Base-by-base conservation (phyloP, 768 basidiomycete genomes). In the Russula emetica region DNA sequence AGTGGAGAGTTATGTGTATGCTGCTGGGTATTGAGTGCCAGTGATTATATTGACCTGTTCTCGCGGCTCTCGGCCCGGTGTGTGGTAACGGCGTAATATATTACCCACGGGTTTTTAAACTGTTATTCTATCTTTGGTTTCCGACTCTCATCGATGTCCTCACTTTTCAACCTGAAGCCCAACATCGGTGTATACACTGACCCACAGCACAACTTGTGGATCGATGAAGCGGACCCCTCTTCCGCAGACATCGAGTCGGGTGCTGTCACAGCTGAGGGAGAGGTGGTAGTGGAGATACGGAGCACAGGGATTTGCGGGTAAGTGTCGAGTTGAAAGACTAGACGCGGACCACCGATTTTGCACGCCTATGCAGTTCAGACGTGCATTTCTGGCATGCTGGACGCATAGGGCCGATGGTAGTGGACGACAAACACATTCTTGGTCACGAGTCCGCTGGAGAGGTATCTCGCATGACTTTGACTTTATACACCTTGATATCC, bases 301-400 rank as follows among this genome's bases (percentile, higher is more conserved):
- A 83, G 86, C 10, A 87, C 85, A 16, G 86, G 86, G 1, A 87
- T 87, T 45, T 87, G 86, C 69, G 86, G 86, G 85, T 83, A 68
- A 58, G 82, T 73, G 11, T 50, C 44, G 55, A 50, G 30, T 47
- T 24, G 18, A 28, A 26, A 18, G 26, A 32, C 18, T 13, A 5
- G 20, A 22, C 5, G 2, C 0, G 0, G 24, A 5, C 1, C 36
- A 51, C 30, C n/a, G n/a, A 57, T 42, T 10, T 2, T 52, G 34
- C 16, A 42, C 8, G 24, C 55, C 34, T 60, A 26, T 36, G 61
- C 61, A 87, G 86, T 78, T 86, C 84, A 53, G 86, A 87, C 63
- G 83, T 88, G 67, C 86, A 88, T 70, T 87, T 87, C 72, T 88
- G 86, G 86, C 79, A 85, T 66, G 84, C 87, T 71, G 86, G 86